phyloP scores from a whole-genome alignment of 768 basidiomycete genomes.

The Naganishia onofrii region DNA sequence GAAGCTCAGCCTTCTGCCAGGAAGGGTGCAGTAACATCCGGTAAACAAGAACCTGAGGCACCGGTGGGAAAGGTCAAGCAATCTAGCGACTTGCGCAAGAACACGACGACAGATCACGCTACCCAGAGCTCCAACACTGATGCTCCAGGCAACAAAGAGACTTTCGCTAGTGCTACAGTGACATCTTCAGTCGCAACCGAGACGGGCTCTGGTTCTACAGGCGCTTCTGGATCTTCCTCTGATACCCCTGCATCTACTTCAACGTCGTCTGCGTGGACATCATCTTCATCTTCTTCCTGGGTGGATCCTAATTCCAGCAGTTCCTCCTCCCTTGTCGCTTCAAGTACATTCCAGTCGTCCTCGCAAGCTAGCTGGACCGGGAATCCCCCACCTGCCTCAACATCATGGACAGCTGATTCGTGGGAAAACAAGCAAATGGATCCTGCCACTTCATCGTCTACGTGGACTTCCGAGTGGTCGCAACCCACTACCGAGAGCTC shows the following conservation, averaged over 20 bases:
- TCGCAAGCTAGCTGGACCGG: neutral
- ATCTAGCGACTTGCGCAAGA: neutral
- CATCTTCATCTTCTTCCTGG: neutral
- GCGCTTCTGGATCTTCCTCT: neutral
- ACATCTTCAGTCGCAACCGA: neutral
- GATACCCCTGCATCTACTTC: neutral
- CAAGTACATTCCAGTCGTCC: neutral
- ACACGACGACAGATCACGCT: neutral
- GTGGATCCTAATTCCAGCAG: neutral
- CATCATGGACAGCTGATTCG: neutral
- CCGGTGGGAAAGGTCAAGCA: neutral
- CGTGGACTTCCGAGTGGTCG: slow-evolving; percentile 14
- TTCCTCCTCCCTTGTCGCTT: neutral
- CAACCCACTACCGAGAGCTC: slow-evolving; percentile 4
- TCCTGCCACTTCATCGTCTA: neutral
- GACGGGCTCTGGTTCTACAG: neutral
- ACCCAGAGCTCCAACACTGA: neutral
- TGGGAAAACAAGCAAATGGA: neutral
- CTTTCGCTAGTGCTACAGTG: neutral
- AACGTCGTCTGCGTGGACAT: neutral
- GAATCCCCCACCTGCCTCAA: neutral
- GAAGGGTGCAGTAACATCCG: neutral
- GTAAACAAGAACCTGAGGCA: neutral
- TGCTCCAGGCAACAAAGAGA: neutral
- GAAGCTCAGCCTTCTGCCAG: neutral